Evolutionary conservation across 2,329 filamentous ascomycete genomes (phyloP), one percentile per base, ranked within the genome.

Genomic region (Coccinonectria pachysandricola): DNA sequence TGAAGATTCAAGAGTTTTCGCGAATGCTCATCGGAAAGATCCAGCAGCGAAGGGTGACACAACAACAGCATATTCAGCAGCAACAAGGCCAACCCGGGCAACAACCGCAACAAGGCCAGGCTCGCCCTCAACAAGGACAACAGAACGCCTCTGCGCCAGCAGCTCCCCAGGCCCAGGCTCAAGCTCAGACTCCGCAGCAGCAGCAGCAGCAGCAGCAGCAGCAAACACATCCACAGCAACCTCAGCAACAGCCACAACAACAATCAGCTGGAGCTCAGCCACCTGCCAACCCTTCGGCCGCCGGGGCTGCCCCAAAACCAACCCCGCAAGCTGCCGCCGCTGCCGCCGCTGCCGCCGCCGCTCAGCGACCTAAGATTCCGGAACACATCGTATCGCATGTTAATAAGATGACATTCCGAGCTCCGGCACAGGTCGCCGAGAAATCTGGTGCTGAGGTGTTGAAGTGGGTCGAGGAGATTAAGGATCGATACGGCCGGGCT

Each of bases 1-100:
- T 62, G 20, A 77, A 75, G 52, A 68, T 79, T 12, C 49, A 56
- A 6, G 71, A 77, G 7, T 78, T 79, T 43, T 71, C 72, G 0
- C 61, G 61, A 21, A 73, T 71, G 50, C 58, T 79, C 3, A 50
- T 61, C 3, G 49, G 48, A 0, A 76, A 74, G 48, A 59, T 73
- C 5, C 59, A 65, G 26, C 45, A 49, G 26, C 49, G 56, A 11
- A 48, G 56, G 15, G 42, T 39, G 2, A 54, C 56, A 25, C 49
- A 52, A 7, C 50, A 54, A 15, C 49, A 52, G 23, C 48, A 53
- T 10, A 43, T 48, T 18, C 42, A 48, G 15, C 43, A 45, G 15
- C 43, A 49, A 18, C 39, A 43, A 12, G 23, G 8, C 9, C 24
- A 31, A n/a, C 28, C 26, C 13, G 12, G 20, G 7, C 15, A 14